Base-by-base conservation (phyloP, 2,329 filamentous ascomycete genomes). In the Orbilia brochopaga region DNA sequence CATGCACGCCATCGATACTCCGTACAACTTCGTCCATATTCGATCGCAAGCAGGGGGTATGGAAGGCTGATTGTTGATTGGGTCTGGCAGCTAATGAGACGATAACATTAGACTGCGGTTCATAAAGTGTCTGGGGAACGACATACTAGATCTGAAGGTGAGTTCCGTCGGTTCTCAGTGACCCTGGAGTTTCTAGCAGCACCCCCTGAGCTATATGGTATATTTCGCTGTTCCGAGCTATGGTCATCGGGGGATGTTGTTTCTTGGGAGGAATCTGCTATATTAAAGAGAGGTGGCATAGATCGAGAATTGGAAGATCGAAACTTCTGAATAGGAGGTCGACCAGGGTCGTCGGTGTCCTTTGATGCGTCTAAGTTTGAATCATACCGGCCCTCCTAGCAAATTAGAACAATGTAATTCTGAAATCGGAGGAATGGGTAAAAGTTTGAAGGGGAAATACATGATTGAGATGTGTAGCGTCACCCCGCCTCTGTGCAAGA, bases 1-100 rank as follows among this genome's bases (percentile, higher is more conserved):
- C 77, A 97, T 85, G 42, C 89, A 89, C 51, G 90, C 92, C 59
- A 96, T 81, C 35, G 87, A 87, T 76, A 97, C 94, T 53, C 96
- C 81, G 79, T 92, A 99, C 48, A 97, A 83, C 80, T 91, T 92
- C 2, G 90, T 91, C 84, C 94, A 99, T 80, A 97, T 96, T 3
- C 88, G 84, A 79, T 99, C 94, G 79, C 97, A 91, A 55, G 85
- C 84, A 69, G 91, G 91, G 21, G 90, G 85, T 77, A 92, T 89
- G 66, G 64, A 76, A 73, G 35, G 69, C 61, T 44, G 77, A 75
- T 75, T 78, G 62, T 69, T 76, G 69, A 72, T 78, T 75, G 52
- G 78, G 54, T 76, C 75, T 13, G 75, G 75, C 56, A 76, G 76
- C 75, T 75, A 69, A n/a, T n/a, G 53, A 57, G 24, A 48, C 60